These are phyloP conservation scores for Centrapalus pauciflorus DNA, from an alignment of 129 eudicot species.

Conservation along the genomic window DNA sequence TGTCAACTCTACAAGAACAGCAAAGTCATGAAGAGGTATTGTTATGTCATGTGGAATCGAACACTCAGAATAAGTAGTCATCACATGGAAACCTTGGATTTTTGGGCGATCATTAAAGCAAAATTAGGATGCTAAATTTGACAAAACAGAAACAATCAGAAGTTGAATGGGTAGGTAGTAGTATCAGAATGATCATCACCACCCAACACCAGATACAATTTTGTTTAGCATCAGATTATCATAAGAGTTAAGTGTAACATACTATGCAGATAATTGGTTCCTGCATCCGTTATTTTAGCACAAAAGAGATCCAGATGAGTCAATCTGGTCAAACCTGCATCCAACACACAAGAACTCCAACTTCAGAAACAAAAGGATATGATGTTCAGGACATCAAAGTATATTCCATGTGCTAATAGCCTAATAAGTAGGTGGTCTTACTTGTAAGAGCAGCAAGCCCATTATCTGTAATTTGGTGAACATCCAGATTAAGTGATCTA, in stretches of 20 bases:
- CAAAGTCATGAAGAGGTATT: too few species aligned
- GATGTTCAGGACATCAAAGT: neutral
- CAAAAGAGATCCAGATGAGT: constrained; percentile 70
- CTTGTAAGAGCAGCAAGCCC: constrained; percentile 69
- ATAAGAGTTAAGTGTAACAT: constrained; percentile 6
- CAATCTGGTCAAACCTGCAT: constrained; percentile 62
- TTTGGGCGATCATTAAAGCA: neutral
- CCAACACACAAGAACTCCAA: neutral
- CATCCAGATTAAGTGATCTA: constrained; percentile 62
- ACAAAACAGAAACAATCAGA: neutral
- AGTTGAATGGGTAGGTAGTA: too few species aligned
- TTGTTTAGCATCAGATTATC: too few species aligned
- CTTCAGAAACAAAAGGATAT: neutral
- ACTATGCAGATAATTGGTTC: constrained; percentile 45
- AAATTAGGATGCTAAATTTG: too few species aligned
- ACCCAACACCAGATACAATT: neutral
- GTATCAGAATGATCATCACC: neutral
- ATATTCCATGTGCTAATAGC: neutral
- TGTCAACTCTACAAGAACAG: constrained; percentile 49
- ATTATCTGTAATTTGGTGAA: constrained; percentile 67
- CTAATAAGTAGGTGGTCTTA: constrained; percentile 18
- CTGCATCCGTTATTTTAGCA: constrained; percentile 58
- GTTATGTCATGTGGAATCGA: too few species aligned
- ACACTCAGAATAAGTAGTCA: neutral
- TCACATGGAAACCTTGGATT: neutral